Conservation (phyloP, 192 early-diverging fungal species). For the Coemansia umbellata region DNA sequence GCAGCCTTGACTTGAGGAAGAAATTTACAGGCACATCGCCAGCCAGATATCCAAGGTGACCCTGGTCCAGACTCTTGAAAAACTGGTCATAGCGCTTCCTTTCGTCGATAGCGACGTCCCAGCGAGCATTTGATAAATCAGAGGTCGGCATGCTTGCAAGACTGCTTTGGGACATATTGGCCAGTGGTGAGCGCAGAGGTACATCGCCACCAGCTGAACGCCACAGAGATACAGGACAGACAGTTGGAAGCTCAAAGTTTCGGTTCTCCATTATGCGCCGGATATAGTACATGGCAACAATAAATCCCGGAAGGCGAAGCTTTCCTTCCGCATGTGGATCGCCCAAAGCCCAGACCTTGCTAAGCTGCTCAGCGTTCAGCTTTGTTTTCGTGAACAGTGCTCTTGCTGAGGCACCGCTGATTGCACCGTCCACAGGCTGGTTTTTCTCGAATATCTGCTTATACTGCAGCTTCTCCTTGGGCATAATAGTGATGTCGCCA, state of each 20-base stretch:
- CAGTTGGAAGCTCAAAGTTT: slow-evolving; percentile 61
- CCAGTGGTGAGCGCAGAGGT: slow-evolving; percentile 23
- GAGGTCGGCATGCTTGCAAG: slow-evolving; percentile 25
- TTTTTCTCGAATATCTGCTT: slow-evolving; percentile 57
- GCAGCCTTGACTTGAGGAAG: slow-evolving; percentile 75
- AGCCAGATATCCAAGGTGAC: slow-evolving; percentile 58
- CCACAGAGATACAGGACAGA: slow-evolving; percentile 64
- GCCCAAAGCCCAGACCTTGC: slow-evolving; percentile 79
- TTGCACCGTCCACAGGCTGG: slow-evolving; percentile 54
- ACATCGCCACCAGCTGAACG: slow-evolving; percentile 49
- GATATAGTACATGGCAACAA: slow-evolving; percentile 88
- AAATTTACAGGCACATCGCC: slow-evolving; percentile 74
- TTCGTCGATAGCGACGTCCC: slow-evolving; percentile 76
- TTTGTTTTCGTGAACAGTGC: slow-evolving; percentile 78
- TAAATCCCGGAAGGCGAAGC: slow-evolving; percentile 78
- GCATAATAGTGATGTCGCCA: slow-evolving; percentile 16
- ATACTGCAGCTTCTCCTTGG: slow-evolving; percentile 61
- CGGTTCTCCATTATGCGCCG: slow-evolving; percentile 73
- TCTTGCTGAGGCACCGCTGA: slow-evolving; percentile 67
- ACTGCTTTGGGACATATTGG: slow-evolving; percentile 27
- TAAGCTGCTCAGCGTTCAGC: slow-evolving; percentile 70
- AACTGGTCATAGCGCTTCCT: slow-evolving; percentile 67
- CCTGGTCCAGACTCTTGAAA: slow-evolving; percentile 72
- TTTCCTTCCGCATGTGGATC: slow-evolving; percentile 69
- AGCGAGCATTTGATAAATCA: slow-evolving; percentile 42